Evolutionary conservation across 164 flowering plant species (phyloP), one percentile per base, ranked within the genome.

Genomic region (Vitis rotundifolia): DNA sequence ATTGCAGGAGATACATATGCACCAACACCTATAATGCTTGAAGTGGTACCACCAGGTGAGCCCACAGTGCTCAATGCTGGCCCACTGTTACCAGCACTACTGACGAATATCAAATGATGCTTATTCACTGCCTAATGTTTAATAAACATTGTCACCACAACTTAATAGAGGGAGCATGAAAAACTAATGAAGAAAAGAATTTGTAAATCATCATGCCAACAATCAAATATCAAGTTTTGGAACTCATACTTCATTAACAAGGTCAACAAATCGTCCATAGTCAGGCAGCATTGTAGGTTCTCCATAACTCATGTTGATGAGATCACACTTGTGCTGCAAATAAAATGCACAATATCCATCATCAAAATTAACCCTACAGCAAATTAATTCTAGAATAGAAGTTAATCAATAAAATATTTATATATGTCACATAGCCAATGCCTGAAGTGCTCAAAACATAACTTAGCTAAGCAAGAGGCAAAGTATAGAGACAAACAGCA

Each of bases 281-380:
- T 92, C 94, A 5, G 99, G 99, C 14, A 95, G 84, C 70, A 93
- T 70, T 16, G 96, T 68, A 61, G 94, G 76, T 73, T 95, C 99
- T 68, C 99, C 99, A 79, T 89, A 95, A 68, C 99, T 95, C 99
- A 95, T 95, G 82, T 95, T 95, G 81, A 95, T 93, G 57, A 95
- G 89, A 77, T 95, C 94, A 74, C 99, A 95, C 75, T 91, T 95
- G 78, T 95, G 99, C 99, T 95, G 89, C 76, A 84, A 52, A 74
- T 10, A n/a, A 61, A 11, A 54, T 54, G 61, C 1, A 44, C 6
- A 15, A 61, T 44, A 11, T 2, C 50, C 16, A 64, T 28, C 54
- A 19, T 58, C 6, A 58, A 22, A 68, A 22, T 18, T 22, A 22
- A 22, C 26, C 26, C 26, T 1, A 22, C 26, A 22, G 26, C 26